A percentile compares a stretch with the other conserved stretches of the same genome.
Evolutionary conservation across 352 stramenopile species (phyloP).

Genomic region (Pythium myriotylum): DNA sequence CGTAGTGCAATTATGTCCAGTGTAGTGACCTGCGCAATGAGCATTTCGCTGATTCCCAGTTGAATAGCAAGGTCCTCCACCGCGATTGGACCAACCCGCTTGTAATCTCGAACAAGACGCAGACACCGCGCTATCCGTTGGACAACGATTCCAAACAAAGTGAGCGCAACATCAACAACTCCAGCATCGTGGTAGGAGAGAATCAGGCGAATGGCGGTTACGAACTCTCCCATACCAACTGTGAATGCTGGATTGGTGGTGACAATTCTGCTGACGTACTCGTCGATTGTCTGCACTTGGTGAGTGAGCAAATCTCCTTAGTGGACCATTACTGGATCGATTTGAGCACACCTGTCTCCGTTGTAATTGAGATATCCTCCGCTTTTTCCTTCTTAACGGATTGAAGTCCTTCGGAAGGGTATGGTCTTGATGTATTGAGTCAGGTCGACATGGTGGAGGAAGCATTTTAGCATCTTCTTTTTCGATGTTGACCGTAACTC

Average conservation of each 20-base stretch:
- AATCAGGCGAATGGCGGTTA: constrained; percentile 1
- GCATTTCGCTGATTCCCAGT: constrained; percentile 29
- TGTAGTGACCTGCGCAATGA: constrained; percentile 20
- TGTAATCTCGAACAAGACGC: background rate
- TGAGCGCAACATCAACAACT: constrained; percentile 36
- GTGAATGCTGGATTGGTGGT: background rate
- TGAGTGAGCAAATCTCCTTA: background rate
- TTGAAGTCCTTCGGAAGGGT: no score
- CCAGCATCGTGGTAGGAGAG: background rate
- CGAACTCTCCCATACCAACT: constrained; percentile 1
- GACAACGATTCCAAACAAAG: constrained; percentile 35
- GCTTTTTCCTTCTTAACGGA: no score
- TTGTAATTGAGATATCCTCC: no score
- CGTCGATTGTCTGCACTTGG: background rate
- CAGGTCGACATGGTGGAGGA: no score
- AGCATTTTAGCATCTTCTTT: no score
- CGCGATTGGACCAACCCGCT: background rate
- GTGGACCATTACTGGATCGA: background rate
- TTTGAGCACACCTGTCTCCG: background rate
- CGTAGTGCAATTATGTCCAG: background rate
- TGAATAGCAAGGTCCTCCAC: constrained; percentile 15
- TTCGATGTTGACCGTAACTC: no score
- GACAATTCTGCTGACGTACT: background rate
- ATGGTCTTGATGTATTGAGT: no score
- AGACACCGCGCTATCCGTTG: constrained; percentile 31